phyloP scores from a whole-genome alignment of 768 basidiomycete genomes.

The Phlegmacium glaucopus region DNA sequence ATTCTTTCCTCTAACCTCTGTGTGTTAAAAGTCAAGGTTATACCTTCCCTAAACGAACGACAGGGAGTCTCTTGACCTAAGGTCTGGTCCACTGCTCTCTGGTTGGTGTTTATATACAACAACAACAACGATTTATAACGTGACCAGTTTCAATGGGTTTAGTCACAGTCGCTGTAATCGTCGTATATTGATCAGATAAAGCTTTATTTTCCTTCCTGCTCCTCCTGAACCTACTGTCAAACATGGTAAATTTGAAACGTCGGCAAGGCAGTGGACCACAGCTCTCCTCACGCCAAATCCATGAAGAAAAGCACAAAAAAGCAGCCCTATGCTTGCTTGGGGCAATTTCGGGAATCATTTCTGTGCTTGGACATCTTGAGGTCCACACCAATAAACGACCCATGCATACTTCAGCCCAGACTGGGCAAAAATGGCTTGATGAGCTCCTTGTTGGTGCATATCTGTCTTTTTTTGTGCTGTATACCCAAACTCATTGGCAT shows the following conservation, averaged over 20 bases:
- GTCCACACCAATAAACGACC: background rate
- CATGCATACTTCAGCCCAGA: background rate
- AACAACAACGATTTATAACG: too few relatives aligned
- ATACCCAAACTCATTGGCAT: background rate
- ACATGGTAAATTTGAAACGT: background rate
- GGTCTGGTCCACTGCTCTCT: too few relatives aligned
- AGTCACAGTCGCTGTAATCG: background rate
- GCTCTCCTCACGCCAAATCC: background rate
- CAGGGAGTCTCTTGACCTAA: too few relatives aligned
- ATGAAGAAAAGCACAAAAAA: background rate
- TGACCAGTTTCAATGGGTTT: background rate
- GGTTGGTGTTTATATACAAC: too few relatives aligned
- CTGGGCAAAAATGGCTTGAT: slow-evolving; percentile 1
- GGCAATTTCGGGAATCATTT: background rate
- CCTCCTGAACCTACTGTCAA: background rate
- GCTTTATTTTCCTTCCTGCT: background rate
- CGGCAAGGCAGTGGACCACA: background rate
- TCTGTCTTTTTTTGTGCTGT: background rate
- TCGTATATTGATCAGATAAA: background rate
- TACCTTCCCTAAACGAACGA: too few relatives aligned
- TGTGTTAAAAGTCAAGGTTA: too few relatives aligned
- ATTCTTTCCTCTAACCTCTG: too few relatives aligned
- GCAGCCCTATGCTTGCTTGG: background rate
- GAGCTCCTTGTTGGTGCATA: background rate
- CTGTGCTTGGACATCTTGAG: background rate